Base-by-base conservation (phyloP, 2,329 filamentous ascomycete species). In the Podosphaera aphanis region DNA sequence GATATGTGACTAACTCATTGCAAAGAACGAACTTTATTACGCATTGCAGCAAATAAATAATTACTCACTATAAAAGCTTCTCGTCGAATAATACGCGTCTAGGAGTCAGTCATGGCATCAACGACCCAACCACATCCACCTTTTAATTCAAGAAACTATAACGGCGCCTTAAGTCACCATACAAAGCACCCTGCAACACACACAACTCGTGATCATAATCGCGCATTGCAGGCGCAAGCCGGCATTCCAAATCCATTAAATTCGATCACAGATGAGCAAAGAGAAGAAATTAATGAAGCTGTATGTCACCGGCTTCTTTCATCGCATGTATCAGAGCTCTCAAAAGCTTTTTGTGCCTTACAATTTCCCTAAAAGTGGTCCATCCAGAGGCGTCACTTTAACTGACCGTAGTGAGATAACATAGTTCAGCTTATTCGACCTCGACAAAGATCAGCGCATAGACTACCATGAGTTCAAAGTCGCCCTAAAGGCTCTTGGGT, bases 401-500 rank as follows among this genome's bases (percentile, higher is more conserved):
- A 35, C 33, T 29, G 25, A 29, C 25, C 25, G 25, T 29, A 29
- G 25, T 29, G 25, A 5, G 11, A 29, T 29, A 29, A 10, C 29
- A 37, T 52, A 93, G 81, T 95, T 95, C 63, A 78, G 79, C 50
- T 77, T 95, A 52, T 95, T 98, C 69, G 90, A 95, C 62, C 80
- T 93, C 58, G 88, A 95, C 69, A 88, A 92, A 61, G 86, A 95
- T 65, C 74, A 78, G 41, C 77, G 82, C 62, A 83, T 98, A 59
- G 88, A 95, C 66, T 95, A 93, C 68, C 90, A 95, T 66, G 90
- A 98, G 65, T 83, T 95, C 61, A 88, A 90, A 63, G 90, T 95
- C 64, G 85, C 88, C 49, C 78, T 95, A 56, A 90, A 92, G 61
- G 90, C 90, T 2, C 76, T 98, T 1, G 90, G 90, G 52, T 95